Base-by-base conservation (phyloP, 768 basidiomycete species). In the Russula sp. region DNA sequence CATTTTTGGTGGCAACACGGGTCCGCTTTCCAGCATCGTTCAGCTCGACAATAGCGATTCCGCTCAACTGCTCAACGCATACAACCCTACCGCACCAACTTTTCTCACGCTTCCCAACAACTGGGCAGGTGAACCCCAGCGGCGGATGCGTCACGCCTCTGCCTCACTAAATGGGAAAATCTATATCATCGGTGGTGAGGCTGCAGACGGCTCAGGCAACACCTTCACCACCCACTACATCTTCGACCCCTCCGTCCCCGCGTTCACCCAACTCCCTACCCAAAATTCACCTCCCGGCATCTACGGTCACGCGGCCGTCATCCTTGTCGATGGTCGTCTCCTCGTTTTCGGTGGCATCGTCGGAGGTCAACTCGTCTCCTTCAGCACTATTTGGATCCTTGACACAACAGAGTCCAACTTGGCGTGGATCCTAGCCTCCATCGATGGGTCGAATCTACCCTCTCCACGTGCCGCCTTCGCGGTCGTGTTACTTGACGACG, bases 171-270 rank as follows among this genome's bases (percentile, higher is more conserved):
- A 76, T 8, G 86, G 85, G 7, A 75, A 77, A 51, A 78, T 91
- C 13, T 91, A 81, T 75, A 79, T 95, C 40, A 80, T 89, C 52
- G 94, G 94, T 3, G 94, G 94, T 9, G 82, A 89, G 74, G 86
- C 81, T 69, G 84, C 84, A n/a, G 94, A 96, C 73, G 90, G 84
- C 14, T 94, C 92, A 10, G 79, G 79, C 1, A 77, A 75, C 55
- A 82, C 78, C 0, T 86, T 89, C 70, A 76, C 81, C 6, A 84
- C 89, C 52, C 81, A 88, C 61, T 92, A 84, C 69, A 72, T 80
- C 24, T 92, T 90, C 75, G 72, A 81, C 68, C 80, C 84, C 20
- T 75, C 69, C 13, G 67, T 68, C 4, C 77, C 79, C 26, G 74
- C 78, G 7, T 94, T 93, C 73, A 76, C 78, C 1, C 72, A 73